A percentile compares a stretch with the other conserved stretches of the same genome.
phyloP scores from a whole-genome alignment of 2,329 filamentous ascomycete genomes.

The Talaromyces atroroseus region DNA sequence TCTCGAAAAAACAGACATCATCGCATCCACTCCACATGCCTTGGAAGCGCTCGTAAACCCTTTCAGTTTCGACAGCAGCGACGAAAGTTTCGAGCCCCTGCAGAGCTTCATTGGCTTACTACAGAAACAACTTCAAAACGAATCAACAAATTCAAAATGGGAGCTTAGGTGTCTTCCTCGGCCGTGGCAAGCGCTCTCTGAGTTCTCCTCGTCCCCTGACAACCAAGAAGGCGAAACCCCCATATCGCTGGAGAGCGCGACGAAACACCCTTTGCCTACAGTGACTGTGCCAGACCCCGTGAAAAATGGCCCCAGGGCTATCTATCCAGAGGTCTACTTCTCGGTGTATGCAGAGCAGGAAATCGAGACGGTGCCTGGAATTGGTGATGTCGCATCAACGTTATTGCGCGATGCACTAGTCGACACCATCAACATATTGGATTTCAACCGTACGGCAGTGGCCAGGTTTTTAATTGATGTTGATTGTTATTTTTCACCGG shows the following conservation, averaged over 20 bases:
- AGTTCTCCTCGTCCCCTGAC: background rate
- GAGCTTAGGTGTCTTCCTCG: conserved; percentile 60
- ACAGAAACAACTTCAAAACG: conserved; percentile 76
- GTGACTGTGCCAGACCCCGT: conserved; percentile 72
- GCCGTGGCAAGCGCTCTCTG: conserved; percentile 41
- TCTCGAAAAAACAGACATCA: conserved; percentile 91
- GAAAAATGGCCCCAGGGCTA: conserved; percentile 63
- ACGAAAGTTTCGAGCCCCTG: conserved; percentile 57
- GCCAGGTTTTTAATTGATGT: conserved; percentile 89
- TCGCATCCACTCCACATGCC: conserved; percentile 79
- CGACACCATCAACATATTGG: conserved; percentile 88
- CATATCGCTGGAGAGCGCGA: conserved; percentile 54
- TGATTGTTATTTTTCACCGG: conserved; percentile 86
- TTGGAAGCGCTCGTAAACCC: conserved; percentile 83
- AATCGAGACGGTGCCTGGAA: conserved; percentile 77
- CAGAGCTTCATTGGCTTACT: conserved; percentile 74
- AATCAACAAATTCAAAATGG: conserved; percentile 66
- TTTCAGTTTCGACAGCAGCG: conserved; percentile 56
- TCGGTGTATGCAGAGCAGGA: conserved; percentile 88
- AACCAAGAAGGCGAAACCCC: conserved; percentile 30
- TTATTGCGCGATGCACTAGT: conserved; percentile 78
- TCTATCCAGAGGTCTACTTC: conserved; percentile 91
- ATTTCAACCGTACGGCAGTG: conserved; percentile 84
- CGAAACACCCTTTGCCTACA: conserved; percentile 71
- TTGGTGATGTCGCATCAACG: conserved; percentile 69